Conservation (phyloP, 345 rosid genomes). For the Salix udensis region DNA sequence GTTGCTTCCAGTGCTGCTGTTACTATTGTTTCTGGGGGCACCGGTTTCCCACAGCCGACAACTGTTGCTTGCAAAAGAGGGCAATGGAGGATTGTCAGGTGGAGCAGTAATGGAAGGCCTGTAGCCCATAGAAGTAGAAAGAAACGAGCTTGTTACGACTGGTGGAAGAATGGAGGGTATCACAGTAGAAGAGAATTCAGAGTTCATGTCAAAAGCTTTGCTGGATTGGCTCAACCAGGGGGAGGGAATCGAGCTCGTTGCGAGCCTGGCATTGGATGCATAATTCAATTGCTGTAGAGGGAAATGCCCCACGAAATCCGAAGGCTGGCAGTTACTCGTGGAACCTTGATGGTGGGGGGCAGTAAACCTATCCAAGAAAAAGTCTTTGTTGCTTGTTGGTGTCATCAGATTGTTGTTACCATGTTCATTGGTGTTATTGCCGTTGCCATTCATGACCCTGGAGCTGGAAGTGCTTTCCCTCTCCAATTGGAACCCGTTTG, state of each 20-base stretch:
- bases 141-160: conserved; percentile 31
- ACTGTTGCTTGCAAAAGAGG: conserved; percentile 27
- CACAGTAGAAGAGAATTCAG: conserved; percentile 33
- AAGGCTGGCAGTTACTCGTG: conserved; percentile 22
- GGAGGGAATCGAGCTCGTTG: conserved; percentile 26
- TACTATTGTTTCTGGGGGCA: conserved; percentile 33
- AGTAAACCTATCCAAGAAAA: conserved; percentile 34
- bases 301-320: conserved; percentile 35
- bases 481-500: conserved; percentile 33
- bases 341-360: conserved; percentile 31
- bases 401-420: conserved; percentile 18
- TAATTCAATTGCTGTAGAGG: conserved; percentile 38
- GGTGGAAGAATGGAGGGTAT: conserved; percentile 32
- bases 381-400: conserved; percentile 26
- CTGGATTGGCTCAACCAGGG: conserved; percentile 36
- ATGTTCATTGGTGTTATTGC: neutral
- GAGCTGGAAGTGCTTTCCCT: conserved; percentile 40
- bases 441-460: conserved; percentile 33
- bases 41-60: conserved; percentile 43
- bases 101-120: conserved; percentile 35
- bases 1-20: conserved; percentile 37
- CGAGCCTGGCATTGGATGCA: conserved; percentile 32
- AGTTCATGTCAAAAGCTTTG: conserved; percentile 33
- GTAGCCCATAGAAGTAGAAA: conserved; percentile 33
- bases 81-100: conserved; percentile 31